Percentiles rank a stretch among this genome's conserved stretches.
Conservation (phyloP, 192 early-diverging fungal genomes). For the Podila clonocystis region DNA sequence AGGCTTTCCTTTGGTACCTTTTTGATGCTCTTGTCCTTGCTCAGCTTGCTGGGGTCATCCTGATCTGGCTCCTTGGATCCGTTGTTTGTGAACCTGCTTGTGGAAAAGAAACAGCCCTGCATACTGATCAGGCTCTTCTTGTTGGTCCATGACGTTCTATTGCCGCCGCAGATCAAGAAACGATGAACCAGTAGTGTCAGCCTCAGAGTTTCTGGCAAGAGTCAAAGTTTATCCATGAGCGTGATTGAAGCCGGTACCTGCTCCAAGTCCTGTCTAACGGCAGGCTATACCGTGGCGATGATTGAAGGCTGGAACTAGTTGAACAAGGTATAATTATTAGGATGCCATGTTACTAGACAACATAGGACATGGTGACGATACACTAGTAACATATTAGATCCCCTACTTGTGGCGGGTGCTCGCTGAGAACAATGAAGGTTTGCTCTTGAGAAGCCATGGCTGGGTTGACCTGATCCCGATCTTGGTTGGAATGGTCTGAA, state of each 20-base stretch:
- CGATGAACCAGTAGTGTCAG: too few species aligned
- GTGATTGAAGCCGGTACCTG: too few species aligned
- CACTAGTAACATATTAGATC: neutral
- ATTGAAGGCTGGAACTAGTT: too few species aligned
- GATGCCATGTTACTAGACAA: too few species aligned
- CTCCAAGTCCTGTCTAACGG: too few species aligned
- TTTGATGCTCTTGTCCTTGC: constrained; percentile 13
- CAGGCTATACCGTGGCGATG: too few species aligned
- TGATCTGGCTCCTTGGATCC: neutral
- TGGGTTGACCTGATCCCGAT: constrained; percentile 9
- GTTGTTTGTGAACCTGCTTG: constrained; percentile 5
- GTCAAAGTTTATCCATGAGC: too few species aligned
- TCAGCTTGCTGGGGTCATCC: neutral
- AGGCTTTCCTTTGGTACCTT: constrained; percentile 17
- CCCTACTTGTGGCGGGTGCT: constrained; percentile 19
- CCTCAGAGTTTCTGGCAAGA: too few species aligned
- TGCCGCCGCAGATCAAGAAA: too few species aligned
- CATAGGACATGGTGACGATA: too few species aligned
- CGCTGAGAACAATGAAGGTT: neutral
- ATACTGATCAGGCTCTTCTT: constrained; percentile 12
- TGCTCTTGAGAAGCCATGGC: neutral
- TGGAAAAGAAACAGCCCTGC: constrained; percentile 22
- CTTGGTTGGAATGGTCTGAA: neutral
- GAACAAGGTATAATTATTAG: too few species aligned
- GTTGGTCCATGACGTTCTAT: constrained; percentile 21